A percentile compares a stretch with the other conserved stretches of the same genome.
These are phyloP conservation scores for Phytopythium litorale DNA, from an alignment of 352 stramenopile species.

Conservation along the genomic window DNA sequence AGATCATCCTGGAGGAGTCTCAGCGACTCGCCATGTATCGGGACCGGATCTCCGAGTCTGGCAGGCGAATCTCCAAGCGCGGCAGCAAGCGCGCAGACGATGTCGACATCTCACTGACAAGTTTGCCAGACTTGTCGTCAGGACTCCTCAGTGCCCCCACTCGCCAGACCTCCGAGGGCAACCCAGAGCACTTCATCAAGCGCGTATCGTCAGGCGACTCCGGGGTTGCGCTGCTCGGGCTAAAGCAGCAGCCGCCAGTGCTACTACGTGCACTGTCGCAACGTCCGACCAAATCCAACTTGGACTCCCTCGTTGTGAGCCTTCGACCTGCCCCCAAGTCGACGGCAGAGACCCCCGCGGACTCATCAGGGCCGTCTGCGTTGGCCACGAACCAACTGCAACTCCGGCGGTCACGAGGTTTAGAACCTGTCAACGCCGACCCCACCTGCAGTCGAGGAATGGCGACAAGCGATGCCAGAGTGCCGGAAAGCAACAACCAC, in stretches of 20 bases:
- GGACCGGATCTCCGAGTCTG: slow-evolving; percentile 4
- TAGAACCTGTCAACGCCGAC: neutral
- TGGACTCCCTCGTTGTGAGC: neutral
- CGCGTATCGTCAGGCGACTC: slow-evolving; percentile 34
- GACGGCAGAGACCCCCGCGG: neutral
- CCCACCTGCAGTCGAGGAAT: neutral
- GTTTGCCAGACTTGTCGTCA: slow-evolving; percentile 49
- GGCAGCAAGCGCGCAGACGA: slow-evolving; percentile 15
- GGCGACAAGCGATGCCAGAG: slow-evolving; percentile 2
- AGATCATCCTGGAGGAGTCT: slow-evolving; percentile 69
- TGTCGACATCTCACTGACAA: slow-evolving; percentile 50
- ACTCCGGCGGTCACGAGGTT: neutral
- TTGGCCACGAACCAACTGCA: neutral
- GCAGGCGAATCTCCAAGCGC: slow-evolving; percentile 8
- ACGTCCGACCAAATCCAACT: slow-evolving; percentile 11
- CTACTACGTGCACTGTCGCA: slow-evolving; percentile 42
- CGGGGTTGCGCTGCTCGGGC: slow-evolving; percentile 2
- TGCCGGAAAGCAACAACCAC: slow-evolving; percentile 3
- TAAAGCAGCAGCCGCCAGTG: slow-evolving; percentile 16
- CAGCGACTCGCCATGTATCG: slow-evolving; percentile 22
- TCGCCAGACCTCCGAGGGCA: neutral
- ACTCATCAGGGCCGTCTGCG: neutral
- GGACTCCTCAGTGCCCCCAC: slow-evolving; percentile 3
- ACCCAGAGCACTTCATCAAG: slow-evolving; percentile 18
- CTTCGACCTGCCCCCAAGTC: neutral